Percentiles rank a stretch among this genome's conserved stretches.
Conservation (phyloP, 2,329 filamentous ascomycete genomes). For the Cordyceps farinosa region DNA sequence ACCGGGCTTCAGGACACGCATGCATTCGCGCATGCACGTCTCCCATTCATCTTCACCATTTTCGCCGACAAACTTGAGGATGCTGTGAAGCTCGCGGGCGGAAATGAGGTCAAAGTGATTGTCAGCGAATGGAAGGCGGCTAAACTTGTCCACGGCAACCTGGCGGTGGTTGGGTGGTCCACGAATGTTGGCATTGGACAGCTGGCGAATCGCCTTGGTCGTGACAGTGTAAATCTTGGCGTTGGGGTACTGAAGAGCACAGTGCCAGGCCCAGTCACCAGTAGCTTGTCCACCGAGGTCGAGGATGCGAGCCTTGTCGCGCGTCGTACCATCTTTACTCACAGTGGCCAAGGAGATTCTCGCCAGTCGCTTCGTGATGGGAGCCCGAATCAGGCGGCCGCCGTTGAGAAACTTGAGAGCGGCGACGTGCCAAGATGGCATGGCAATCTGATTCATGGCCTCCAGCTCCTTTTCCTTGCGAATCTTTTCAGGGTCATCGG, state of each 20-base stretch:
- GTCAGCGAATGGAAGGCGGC: slow-evolving; percentile 78
- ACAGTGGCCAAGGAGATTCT: slow-evolving; percentile 49
- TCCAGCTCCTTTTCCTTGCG: slow-evolving; percentile 75
- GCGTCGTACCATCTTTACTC: slow-evolving; percentile 40
- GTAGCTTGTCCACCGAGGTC: slow-evolving; percentile 82
- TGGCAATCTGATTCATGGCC: slow-evolving; percentile 67
- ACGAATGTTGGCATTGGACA: slow-evolving; percentile 70
- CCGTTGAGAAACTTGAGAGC: slow-evolving; percentile 60
- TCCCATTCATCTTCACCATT: slow-evolving; percentile 82
- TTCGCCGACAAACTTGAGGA: slow-evolving; percentile 70
- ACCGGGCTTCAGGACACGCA: slow-evolving; percentile 87
- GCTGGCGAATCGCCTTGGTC: slow-evolving; percentile 66
- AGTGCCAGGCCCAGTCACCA: slow-evolving; percentile 95
- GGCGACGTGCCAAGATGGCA: slow-evolving; percentile 59
- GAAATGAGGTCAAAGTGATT: slow-evolving; percentile 90
- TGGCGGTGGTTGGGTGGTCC: slow-evolving; percentile 86
- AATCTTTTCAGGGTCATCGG: slow-evolving; percentile 60
- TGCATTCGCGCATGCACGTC: slow-evolving; percentile 76
- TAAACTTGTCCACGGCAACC: slow-evolving; percentile 72
- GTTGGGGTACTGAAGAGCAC: slow-evolving; percentile 79
- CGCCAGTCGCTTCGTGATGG: slow-evolving; percentile 59
- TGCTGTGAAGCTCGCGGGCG: slow-evolving; percentile 77
- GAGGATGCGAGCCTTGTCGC: slow-evolving; percentile 64
- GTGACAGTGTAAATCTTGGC: slow-evolving; percentile 85
- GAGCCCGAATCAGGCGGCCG: slow-evolving; percentile 61